Evolutionary conservation across 2,329 filamentous ascomycete species (phyloP), one percentile per base, ranked within the genome.

Genomic region (Penicillium occitanis): DNA sequence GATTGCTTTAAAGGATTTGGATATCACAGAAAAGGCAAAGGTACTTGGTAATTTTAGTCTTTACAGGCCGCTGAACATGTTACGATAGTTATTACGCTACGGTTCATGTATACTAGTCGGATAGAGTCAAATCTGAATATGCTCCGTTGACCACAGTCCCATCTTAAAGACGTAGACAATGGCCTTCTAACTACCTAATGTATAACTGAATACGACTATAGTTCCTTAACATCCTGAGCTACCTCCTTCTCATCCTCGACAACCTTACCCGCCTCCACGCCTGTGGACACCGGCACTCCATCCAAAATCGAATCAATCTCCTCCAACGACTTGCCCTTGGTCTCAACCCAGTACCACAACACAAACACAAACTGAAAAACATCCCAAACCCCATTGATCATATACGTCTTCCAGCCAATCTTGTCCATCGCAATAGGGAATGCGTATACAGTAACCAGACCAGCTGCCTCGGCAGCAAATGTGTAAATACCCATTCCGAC

Each of bases 291-390:
- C 44, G 19, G 44, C 44, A 48, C 19, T 25, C 44, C 44, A 22
- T 48, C 44, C 44, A 48, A 22, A 13, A 48, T 22, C 5, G 44
- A 48, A 48, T 68, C 69, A 60, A 71, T 70, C 61, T 70, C 69
- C 57, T 70, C 68, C 60, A 71, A 55, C 22, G 63, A 69, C 33
- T 67, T 68, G 25, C 67, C 67, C 14, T 65, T 68, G 25, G 68
- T 69, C 53, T 68, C 68, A n/a, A 67, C 48, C 55, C 57, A 67
- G 57, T 51, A 65, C 30, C 22, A 42, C 42, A 67, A 44, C 40
- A 59, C 57, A 33, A 64, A 33, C 2, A 59, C 55, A 30, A 64
- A 58, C 4, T 42, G 57, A n/a, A 66, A 11, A 14, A 57, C 22
- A 25, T 67, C 51, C 53, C 63, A 67, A 10, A 42, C 55, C 1